These are phyloP conservation scores for Wickerhamiella azymoides DNA, from an alignment of 805 yeast genomes.

Conservation along the genomic window DNA sequence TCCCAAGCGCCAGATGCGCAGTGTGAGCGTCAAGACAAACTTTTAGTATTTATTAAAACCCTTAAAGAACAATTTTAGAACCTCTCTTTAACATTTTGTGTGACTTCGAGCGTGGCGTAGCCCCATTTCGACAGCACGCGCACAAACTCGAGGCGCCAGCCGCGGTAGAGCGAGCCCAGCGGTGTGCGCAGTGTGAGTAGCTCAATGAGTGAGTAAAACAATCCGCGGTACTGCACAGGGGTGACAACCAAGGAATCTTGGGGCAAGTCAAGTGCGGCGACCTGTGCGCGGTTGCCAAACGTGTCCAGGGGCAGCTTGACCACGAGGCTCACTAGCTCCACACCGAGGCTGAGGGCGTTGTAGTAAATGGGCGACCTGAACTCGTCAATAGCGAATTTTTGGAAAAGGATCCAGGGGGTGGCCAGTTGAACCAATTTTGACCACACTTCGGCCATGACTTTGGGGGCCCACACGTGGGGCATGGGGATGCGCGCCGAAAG, in stretches of 20 bases:
- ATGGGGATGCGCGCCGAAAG: constrained; percentile 19
- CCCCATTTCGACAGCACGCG: constrained; percentile 80
- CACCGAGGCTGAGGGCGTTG: constrained; percentile 41
- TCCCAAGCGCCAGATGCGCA: constrained; percentile 19
- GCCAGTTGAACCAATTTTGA: constrained; percentile 46
- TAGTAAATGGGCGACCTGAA: constrained; percentile 48
- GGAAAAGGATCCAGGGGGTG: constrained; percentile 52
- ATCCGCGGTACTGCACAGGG: constrained; percentile 42
- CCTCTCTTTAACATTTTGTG: constrained; percentile 9
- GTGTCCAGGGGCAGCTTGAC: constrained; percentile 81
- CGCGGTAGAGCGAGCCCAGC: constrained; percentile 50
- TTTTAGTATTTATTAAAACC: background rate
- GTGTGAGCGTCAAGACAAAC: constrained; percentile 13
- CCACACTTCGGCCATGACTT: constrained; percentile 48
- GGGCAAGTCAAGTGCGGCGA: constrained; percentile 35
- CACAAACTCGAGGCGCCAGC: constrained; percentile 80
- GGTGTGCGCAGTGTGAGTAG: constrained; percentile 32
- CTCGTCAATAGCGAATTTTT: constrained; percentile 50
- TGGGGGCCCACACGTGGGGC: constrained; percentile 45
- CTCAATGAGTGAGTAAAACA: constrained; percentile 40
- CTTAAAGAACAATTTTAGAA: too few species aligned
- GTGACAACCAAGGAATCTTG: constrained; percentile 37
- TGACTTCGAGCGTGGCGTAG: constrained; percentile 16
- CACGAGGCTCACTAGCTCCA: constrained; percentile 56
- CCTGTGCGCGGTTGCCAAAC: constrained; percentile 69